These are phyloP conservation scores for Cucumis cinereus DNA, from an alignment of 306 rosid species.

Conservation along the genomic window DNA sequence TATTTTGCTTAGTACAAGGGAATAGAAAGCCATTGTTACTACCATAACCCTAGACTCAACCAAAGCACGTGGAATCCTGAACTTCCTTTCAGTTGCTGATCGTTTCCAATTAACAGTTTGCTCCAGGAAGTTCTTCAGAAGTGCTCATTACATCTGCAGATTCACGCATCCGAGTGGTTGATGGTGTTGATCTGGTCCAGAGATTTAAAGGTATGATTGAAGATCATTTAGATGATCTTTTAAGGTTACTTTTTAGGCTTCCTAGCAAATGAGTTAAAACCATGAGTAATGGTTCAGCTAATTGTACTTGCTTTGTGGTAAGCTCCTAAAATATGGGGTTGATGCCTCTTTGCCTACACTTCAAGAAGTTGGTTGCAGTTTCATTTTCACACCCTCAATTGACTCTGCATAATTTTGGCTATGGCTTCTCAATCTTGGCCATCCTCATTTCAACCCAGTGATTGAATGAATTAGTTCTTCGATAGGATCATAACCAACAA, in stretches of 20 bases:
- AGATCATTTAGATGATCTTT: slow-evolving; percentile 6
- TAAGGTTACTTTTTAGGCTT: background rate
- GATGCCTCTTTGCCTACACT: background rate
- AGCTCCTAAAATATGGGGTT: background rate
- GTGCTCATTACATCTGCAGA: slow-evolving; percentile 90
- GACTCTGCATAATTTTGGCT: background rate
- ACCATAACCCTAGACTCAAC: background rate
- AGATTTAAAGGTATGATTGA: slow-evolving; percentile 73
- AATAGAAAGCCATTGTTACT: background rate
- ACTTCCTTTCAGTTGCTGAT: slow-evolving; percentile 20
- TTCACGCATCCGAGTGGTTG: slow-evolving; percentile 89
- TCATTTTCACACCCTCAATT: background rate
- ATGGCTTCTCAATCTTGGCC: background rate
- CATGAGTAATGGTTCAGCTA: background rate
- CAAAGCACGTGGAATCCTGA: background rate
- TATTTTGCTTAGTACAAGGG: background rate
- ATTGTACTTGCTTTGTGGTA: background rate
- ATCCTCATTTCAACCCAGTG: background rate
- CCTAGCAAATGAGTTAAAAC: background rate
- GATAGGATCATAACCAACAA: background rate
- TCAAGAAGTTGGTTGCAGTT: background rate
- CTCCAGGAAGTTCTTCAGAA: slow-evolving; percentile 93
- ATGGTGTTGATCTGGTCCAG: slow-evolving; percentile 68
- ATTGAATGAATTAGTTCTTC: background rate
- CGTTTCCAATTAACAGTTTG: slow-evolving; percentile 59